phyloP scores from a whole-genome alignment of 805 yeast genomes.

The Babjeviella inositovora region DNA sequence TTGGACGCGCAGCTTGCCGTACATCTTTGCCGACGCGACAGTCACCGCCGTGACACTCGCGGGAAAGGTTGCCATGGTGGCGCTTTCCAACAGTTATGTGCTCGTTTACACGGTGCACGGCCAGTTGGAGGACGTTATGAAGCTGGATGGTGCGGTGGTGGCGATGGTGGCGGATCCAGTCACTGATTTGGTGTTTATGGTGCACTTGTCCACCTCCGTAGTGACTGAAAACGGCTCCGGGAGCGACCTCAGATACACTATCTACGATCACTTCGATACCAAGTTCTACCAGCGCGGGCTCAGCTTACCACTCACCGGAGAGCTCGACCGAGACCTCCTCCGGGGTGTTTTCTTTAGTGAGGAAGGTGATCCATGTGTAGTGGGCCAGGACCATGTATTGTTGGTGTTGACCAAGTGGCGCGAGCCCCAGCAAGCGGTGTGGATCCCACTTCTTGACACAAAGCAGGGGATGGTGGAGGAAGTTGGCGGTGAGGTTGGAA shows the following conservation, averaged over 20 bases:
- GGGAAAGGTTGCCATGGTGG: constrained; percentile 36
- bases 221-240: constrained; percentile 3
- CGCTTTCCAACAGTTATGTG: too few species aligned
- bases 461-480: constrained; percentile 23
- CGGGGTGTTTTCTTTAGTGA: constrained; percentile 74
- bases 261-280: constrained; percentile 13
- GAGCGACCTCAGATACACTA: constrained; percentile 3
- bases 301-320: too few species aligned
- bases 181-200: constrained; percentile 1
- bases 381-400: constrained; percentile 64
- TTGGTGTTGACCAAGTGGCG: constrained; percentile 70
- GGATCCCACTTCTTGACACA: constrained; percentile 76
- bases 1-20: constrained; percentile 17
- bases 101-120: too few species aligned
- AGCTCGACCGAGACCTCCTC: constrained; percentile 15
- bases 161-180: too few species aligned
- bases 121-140: too few species aligned
- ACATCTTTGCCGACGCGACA: constrained; percentile 58
- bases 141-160: too few species aligned
- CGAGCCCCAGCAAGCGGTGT: constrained; percentile 53
- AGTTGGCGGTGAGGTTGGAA: constrained; percentile 32
- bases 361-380: constrained; percentile 81
- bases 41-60: constrained; percentile 53
- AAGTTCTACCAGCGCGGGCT: neutral
- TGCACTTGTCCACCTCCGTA: too few species aligned